Percentiles rank a stretch among this genome's conserved stretches.
These are phyloP conservation scores for Isoetes taiwanensis DNA, from an alignment of 75 land plant species.

Conservation along the genomic window DNA sequence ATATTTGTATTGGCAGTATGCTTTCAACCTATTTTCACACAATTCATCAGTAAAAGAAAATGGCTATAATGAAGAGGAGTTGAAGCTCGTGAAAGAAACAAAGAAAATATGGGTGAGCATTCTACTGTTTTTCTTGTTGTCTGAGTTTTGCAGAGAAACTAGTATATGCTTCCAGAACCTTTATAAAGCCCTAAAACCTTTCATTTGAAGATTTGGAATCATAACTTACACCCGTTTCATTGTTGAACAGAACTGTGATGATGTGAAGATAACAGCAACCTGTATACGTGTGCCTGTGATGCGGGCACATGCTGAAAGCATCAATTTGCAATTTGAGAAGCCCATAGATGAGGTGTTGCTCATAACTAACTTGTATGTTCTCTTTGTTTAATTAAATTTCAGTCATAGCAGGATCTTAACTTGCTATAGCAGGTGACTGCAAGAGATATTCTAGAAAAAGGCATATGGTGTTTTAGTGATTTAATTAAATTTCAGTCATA, in stretches of 20 bases:
- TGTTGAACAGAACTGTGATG: constrained; percentile 35
- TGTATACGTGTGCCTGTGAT: constrained; percentile 92
- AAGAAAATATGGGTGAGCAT: constrained; percentile 86
- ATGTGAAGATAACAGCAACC: constrained; percentile 88
- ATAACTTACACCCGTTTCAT: too few species aligned
- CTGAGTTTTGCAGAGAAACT: not conserved
- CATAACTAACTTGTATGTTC: not conserved
- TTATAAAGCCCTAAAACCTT: too few species aligned
- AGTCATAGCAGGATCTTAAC: too few species aligned
- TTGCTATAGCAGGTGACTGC: too few species aligned
- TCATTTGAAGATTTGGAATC: too few species aligned
- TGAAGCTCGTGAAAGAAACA: constrained; percentile 95
- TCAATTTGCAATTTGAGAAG: constrained; percentile 86
- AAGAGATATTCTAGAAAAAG: too few species aligned
- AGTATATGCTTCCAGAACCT: too few species aligned
- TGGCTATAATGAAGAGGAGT: constrained; percentile 98
- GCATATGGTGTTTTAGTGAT: too few species aligned
- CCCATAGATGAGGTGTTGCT: constrained; percentile 68
- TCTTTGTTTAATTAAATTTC: not conserved
- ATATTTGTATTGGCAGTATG: constrained; percentile 52
- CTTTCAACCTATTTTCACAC: constrained; percentile 93
- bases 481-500: too few species aligned
- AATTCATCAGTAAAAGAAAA: constrained; percentile 69
- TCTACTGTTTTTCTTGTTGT: not conserved
- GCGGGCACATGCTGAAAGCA: constrained; percentile 98